Evolutionary conservation across 371 early-diverging fungal species (phyloP), one percentile per base, ranked within the genome.

Genomic region (Rhizopus delemar): DNA sequence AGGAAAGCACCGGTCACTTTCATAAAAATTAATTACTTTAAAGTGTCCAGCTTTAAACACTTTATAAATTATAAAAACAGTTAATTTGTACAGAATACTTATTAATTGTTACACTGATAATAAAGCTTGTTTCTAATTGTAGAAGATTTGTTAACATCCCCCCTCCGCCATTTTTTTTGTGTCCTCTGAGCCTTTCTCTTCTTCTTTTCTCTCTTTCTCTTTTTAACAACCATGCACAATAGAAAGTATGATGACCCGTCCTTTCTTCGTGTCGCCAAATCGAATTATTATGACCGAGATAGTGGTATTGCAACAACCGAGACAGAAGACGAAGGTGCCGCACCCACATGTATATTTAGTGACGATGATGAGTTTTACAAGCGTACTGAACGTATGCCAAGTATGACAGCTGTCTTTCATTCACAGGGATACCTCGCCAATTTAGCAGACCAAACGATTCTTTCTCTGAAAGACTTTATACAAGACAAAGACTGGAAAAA

Each of bases 401-500:
- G 43, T 12, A 12, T 31, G 41, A 12, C 55, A 56, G 11, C 48
- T 33, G 43, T 29, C 31, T 46, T 49, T 22, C 62, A 41, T 1
- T 69, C 81, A 16, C 62, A 68, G 1, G 73, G 55, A 16, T 74
- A 75, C 56, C 68, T 73, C 61, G 56, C 70, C 9, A 62, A 73
- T 59, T 72, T 75, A 46, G 78, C 75, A 28, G 81, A 78, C 48
- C 75, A 68, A 52, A 69, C 78, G 13, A 61, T 75, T 22, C 28
- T 31, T 8, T 51, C 65, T 2, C 45, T 81, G 15, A 70, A 68
- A 45, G 66, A 71, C 1, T 45, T 73, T 12, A 52, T 66, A 15
- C 56, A 60, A 7, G 71, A 71, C 34, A 66, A 62, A 22, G 74
- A 73, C 4, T 89, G 89, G 89, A 86, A 89, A 65, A 84, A 85